Base-by-base conservation (phyloP, 2,329 filamentous ascomycete genomes). In the Lecanosticta acicola region DNA sequence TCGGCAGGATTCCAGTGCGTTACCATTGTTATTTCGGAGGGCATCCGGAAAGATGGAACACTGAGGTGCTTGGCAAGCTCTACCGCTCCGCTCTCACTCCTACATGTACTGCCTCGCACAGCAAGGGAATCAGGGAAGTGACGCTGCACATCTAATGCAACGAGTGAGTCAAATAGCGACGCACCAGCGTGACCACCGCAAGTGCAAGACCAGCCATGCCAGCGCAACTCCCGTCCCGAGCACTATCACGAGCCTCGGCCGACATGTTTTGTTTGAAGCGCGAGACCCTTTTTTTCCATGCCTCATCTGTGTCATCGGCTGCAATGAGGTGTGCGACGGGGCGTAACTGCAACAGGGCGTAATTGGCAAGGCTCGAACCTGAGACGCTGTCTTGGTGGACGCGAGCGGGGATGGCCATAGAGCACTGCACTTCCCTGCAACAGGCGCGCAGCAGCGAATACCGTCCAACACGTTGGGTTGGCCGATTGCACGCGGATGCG, bases 161-260 rank as follows among this genome's bases (percentile, higher is more conserved):
- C 24, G 11, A 11, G 24, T 29, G 24, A 29, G 24, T 29, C 24
- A 21, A 39, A 39, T n/a, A n/a, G n/a, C n/a, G n/a, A n/a, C n/a
- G n/a, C n/a, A n/a, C n/a, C n/a, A n/a, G n/a, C n/a, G n/a, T n/a
- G n/a, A n/a, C n/a, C n/a, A n/a, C n/a, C n/a, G n/a, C n/a, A n/a
- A n/a, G n/a, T n/a, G n/a, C n/a, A n/a, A n/a, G n/a, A n/a, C n/a
- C 18, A 19, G 37, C 37, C 19, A 43, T 45, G 42, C 42, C 42
- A 39, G 35, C 34, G 36, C 24, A 39, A 8, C 2, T 20, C 29
- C 11, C 24, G 7, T 29, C 24, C 24, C 24, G 24, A 29, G 11
- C 24, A 10, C 34, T 17, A 39, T 34, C 42, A 44, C 42, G 43
- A 45, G 36, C 36, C 34, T 40, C 24, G 36, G 24, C 43, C 43